Base-by-base conservation (phyloP, 2,329 filamentous ascomycete species). In the Cladosporium sp. region DNA sequence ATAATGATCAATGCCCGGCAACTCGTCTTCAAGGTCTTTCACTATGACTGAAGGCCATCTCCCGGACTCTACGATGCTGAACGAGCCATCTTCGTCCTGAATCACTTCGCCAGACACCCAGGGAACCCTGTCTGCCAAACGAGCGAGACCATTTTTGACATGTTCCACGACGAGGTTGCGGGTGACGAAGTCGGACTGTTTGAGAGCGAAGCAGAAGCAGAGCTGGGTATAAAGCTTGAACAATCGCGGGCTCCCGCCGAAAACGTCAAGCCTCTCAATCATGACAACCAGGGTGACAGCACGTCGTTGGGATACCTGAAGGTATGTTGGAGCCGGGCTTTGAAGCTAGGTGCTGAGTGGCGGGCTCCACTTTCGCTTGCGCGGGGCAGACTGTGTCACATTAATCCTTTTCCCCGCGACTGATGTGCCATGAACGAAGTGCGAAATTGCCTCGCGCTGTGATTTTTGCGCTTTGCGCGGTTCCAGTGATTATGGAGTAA, bases 151-250 rank as follows among this genome's bases (percentile, higher is more conserved):
- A 1, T 35, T 42, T 2, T 14, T 22, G 16, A 42, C 5, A 28
- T 9, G 16, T 10, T 42, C 19, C 8, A 42, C 16, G 3, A 28
- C 16, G 40, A 10, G 6, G 8, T 14, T 10, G 11, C 16, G 13
- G 16, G 13, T 18, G 9, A 10, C n/a, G 9, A 4, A 10, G 16
- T n/a, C 13, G 11, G 40, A 10, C 13, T 33, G 19, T 7, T 38
- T 32, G 6, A 52, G 16, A 19, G 49, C 19, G 42, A 55, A 55
- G 16, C 18, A 42, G 22, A 55, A 49, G 28, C 43, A 48, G 9
- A 55, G 32, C 19, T 53, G 53, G 11, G 53, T 55, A 16, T 55
- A 53, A 9, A 55, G 32, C 22, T 33, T 32, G 22, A 28, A 43
- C 16, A 55, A 11, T 9, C 53, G 42, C 11, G 53, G 40, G 28